Evolutionary conservation across 2,329 filamentous ascomycete genomes (phyloP), one percentile per base, ranked within the genome.

Genomic region (Paraphaeosphaeria minitans): DNA sequence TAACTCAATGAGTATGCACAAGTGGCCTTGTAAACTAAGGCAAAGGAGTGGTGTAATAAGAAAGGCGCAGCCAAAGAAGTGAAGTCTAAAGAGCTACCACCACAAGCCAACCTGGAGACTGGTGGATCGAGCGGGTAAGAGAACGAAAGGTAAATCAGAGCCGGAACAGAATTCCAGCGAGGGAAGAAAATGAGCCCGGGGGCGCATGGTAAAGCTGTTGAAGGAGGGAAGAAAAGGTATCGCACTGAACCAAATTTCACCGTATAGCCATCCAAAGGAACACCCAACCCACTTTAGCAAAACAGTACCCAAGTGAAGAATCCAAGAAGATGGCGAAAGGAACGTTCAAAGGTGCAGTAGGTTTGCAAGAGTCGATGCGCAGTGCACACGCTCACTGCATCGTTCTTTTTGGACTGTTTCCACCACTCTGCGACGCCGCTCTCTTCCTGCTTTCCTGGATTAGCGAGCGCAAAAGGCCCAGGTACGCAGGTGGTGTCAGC

Each of bases 391-490:
- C 31, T 56, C 53, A 56, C 48, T 66, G 67, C 65, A 72, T 72
- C 4, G 72, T 47, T 39, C 72, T 68, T 61, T 76, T 76, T 19
- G 72, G 58, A 43, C 67, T 67, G 19, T 69, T 67, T 27, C 70
- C 73, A 21, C 66, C 67, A 27, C 57, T 59, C 48, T 72, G 70
- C 2, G 72, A 70, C 24, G 67, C 67, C 13, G 70, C 66, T 49
- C 73, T 67, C 66, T 77, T 77, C 56, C 73, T 69, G 37, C 57
- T 74, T 33, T 74, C 74, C 16, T 69, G 64, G 4, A 70, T 61
- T 16, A 74, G 60, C 35, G 59, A 59, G 13, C 65, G 69, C 54
- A 77, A 74, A 0, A 66, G 58, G 21, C 62, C 65, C 60, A 68
- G 52, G 27, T 70, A 77, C 22, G 50, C 52, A 10, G 60, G 41